phyloP scores from a whole-genome alignment of 108 stramenopile species.

The Cyclostephanos invisitatus region DNA sequence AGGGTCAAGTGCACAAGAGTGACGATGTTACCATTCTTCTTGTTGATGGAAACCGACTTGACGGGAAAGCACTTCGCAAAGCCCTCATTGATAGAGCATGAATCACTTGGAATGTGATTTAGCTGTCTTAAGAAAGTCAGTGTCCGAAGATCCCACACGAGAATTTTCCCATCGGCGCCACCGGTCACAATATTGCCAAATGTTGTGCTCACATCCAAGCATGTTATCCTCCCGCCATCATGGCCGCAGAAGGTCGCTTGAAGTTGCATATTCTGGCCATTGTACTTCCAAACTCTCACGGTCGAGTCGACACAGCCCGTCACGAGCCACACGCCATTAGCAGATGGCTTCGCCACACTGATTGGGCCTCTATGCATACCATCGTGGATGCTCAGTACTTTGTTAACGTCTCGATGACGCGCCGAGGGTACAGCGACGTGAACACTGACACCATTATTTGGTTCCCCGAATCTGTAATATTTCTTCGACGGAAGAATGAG shows the following conservation, averaged over 20 bases:
- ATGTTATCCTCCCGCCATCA: slow-evolving; percentile 84
- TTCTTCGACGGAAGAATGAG: slow-evolving; percentile 74
- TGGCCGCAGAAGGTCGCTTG: slow-evolving; percentile 89
- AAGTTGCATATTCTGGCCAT: slow-evolving; percentile 71
- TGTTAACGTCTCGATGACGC: slow-evolving; percentile 79
- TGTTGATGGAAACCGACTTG: slow-evolving; percentile 87
- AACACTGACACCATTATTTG: slow-evolving; percentile 85
- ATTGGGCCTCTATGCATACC: slow-evolving; percentile 87
- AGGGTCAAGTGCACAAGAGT: slow-evolving; percentile 80
- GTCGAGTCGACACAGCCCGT: slow-evolving; percentile 92
- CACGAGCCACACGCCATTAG: slow-evolving; percentile 81
- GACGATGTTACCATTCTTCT: slow-evolving; percentile 87
- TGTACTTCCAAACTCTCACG: slow-evolving; percentile 89
- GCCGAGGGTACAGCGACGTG: slow-evolving; percentile 68
- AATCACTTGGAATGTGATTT: slow-evolving; percentile 26
- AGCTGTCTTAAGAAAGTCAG: slow-evolving; percentile 86
- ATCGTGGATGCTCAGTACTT: slow-evolving; percentile 90
- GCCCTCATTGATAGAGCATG: slow-evolving; percentile 14
- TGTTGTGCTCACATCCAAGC: slow-evolving; percentile 80
- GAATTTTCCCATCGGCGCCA: slow-evolving; percentile 83
- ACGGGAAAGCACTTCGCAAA: slow-evolving; percentile 37
- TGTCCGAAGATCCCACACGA: slow-evolving; percentile 93
- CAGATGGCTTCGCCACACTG: slow-evolving; percentile 71
- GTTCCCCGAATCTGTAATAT: slow-evolving; percentile 77
- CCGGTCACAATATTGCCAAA: slow-evolving; percentile 91